Base-by-base conservation (phyloP, 1,284 basidiomycete genomes). In the Malassezia furfur region DNA sequence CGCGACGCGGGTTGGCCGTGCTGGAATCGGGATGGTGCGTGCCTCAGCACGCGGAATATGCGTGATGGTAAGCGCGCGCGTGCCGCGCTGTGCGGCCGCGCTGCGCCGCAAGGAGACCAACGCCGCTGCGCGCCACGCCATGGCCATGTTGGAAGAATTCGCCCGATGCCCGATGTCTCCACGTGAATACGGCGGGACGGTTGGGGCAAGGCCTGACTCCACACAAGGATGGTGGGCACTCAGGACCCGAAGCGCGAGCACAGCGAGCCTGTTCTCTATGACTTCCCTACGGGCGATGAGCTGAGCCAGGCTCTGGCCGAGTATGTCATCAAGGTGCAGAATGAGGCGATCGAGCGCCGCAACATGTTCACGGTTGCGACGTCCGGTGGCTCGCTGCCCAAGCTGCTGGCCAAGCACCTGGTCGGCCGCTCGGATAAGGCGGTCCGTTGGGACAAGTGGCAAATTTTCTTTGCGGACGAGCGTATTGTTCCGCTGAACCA, bases 381-480 rank as follows among this genome's bases (percentile, higher is more conserved):
- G 65, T 94, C 90, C 1, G 93, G 93, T 21, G 93, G 93, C 2
- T 90, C 87, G 0, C 81, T 96, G 36, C 90, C 93, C 46, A 85
- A 85, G 73, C 84, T 87, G 76, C 83, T 98, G 61, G 76, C 75
- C 78, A 77, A 62, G 83, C 81, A 48, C 82, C 65, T 96, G 63
- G 81, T 91, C 59, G 80, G 77, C 53, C 81, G 87, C 64, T 56
- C 54, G 19, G 79, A 84, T 39, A 81, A 82, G 48, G 70, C 67
- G 43, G 82, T 91, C 14, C 87, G 87, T 75, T 99, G 94, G 91
- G 85, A 91, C 75, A 88, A 89, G 76, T 98, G 91, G 91, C 89
- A 96, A 68, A 84, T 98, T 68, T 99, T 87, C 79, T 98, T 96
- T 76, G 90, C 85, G 50, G 94, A 99, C 76, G 94, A 99, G 79